Evolutionary conservation across 2,329 filamentous ascomycete genomes (phyloP), one percentile per base, ranked within the genome.

Genomic region (Plectosphaerella sp.): DNA sequence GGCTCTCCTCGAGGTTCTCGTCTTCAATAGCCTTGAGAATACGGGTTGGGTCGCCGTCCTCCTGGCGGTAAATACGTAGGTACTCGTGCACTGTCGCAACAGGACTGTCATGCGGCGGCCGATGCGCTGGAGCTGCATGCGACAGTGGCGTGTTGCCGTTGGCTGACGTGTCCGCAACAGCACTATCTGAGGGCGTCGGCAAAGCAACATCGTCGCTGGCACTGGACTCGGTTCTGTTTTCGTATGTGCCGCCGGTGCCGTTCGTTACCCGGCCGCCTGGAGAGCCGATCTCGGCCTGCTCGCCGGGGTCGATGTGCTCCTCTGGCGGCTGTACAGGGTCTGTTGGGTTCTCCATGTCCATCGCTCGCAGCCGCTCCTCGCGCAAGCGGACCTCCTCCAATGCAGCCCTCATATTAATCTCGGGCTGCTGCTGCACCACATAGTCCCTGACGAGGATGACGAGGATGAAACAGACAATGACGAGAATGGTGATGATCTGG

Each of bases 391-490:
- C n/a, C 8, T 74, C 79, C 11, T 79, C 83, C 62, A 85, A 80
- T 4, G 80, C 82, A 9, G 80, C 86, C 1, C 84, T 87, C 75
- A 94, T 86, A 62, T 96, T 95, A 59, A 94, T 87, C 58, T 92
- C 87, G 5, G 93, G 94, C 65, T 99, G 94, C 67, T 99, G 94
- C 67, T 99, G 94, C 10, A 99, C 91, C 48, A 99, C 94, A 80
- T 96, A 99, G 72, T 99, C 94, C 46, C 95, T 79, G 46, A 99
- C 97, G 4, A 99, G 73, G 60, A 99, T 99, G 42, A 99, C 86
- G n/a, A 99, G 74, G 54, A 99, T 97, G 68, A 97, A 99, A 53
- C 88, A 91, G 45, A 96, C 80, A 8, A 99, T 93, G 48, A 97
- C 90, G 11, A 95, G 73, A 6, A 97, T 74, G 1, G 93, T 99